Base-by-base conservation (phyloP, 441 rosid species). In the Syzygium syzygioides region DNA sequence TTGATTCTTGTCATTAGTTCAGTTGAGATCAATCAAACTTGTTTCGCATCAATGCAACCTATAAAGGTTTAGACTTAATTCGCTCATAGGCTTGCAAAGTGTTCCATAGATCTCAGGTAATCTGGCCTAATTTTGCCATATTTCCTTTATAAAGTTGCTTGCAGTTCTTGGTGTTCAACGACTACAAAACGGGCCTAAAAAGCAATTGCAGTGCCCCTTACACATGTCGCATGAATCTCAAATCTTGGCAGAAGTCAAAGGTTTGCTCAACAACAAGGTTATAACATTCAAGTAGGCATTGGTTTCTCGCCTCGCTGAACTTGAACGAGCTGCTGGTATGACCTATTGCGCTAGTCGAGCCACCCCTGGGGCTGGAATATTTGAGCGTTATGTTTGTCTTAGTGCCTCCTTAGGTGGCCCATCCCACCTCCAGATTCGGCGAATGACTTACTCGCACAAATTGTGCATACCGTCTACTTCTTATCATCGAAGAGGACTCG, bases 201-300 rank as follows among this genome's bases (percentile, higher is more conserved):
- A 14, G 9, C 6, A 19, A 7, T 60, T 60, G 19, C 0, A 0
- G 1, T 0, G 34, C 34, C 2, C 5, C 37, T 30, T 64, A 5
- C 76, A 15, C 20, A 28, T 64, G 23, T 28, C 15, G 12, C 37
- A 64, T 3, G 2, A 28, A 28, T 28, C 34, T 60, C 30, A n/a
- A 28, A 60, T 60, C 18, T 60, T 14, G 32, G 66, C 23, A 14
- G 76, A 30, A 64, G 76, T 7, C 4, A 11, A 64, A 64, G 76
- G 6, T 30, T 30, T 60, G 76, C 11, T 64, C 15, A 18, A 15
- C n/a, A 32, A 32, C 68, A 14, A 60, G n/a, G n/a, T 32, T 62
- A n/a, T 60, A 28, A 60, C 68, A 23, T 60, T 13, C 0, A 4
- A 28, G 37, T 30, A 30, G n/a, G 32, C 15, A 1, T 64, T 64